A percentile compares a stretch with the other conserved stretches of the same genome.
Conservation (phyloP, 805 yeast genomes). For the Lipomyces oligophaga region DNA sequence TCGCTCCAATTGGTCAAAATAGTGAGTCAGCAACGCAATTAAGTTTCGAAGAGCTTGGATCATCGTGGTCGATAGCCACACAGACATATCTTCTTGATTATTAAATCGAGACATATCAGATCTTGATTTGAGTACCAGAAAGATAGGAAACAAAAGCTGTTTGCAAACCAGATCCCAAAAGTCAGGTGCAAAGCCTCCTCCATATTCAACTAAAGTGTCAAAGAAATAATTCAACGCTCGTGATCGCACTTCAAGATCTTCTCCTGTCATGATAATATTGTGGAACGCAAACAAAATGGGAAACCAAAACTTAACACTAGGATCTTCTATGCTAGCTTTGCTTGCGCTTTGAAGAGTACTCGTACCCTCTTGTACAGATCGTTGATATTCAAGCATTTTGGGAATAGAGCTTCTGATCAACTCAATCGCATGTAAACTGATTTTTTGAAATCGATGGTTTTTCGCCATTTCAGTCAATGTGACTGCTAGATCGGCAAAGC, state of each 20-base stretch:
- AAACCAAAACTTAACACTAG: conserved; percentile 58
- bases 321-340: conserved; percentile 33
- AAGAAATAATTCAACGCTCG: conserved; percentile 79
- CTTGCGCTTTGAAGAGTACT: conserved; percentile 9
- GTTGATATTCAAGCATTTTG: conserved; percentile 47
- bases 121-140: conserved; percentile 68
- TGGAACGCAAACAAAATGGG: conserved; percentile 83
- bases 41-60: conserved; percentile 90
- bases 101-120: conserved; percentile 68
- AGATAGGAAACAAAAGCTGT: conserved; percentile 82
- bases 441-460: conserved; percentile 75
- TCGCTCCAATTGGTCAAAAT: conserved; percentile 69
- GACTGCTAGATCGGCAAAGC: conserved; percentile 58
- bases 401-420: conserved; percentile 60
- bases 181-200: conserved; percentile 64
- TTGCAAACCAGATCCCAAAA: conserved; percentile 83
- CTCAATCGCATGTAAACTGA: conserved; percentile 76
- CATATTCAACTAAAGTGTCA: conserved; percentile 73
- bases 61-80: conserved; percentile 94
- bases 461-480: conserved; percentile 80
- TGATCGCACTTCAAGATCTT: conserved; percentile 90
- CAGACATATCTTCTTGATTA: conserved; percentile 79
- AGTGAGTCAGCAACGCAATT: conserved; percentile 77
- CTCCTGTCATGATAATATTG: conserved; percentile 87
- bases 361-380: conserved; percentile 22